Evolutionary conservation across 2,329 filamentous ascomycete species (phyloP), one percentile per base, ranked within the genome.

Genomic region (Simplicillium sp.): DNA sequence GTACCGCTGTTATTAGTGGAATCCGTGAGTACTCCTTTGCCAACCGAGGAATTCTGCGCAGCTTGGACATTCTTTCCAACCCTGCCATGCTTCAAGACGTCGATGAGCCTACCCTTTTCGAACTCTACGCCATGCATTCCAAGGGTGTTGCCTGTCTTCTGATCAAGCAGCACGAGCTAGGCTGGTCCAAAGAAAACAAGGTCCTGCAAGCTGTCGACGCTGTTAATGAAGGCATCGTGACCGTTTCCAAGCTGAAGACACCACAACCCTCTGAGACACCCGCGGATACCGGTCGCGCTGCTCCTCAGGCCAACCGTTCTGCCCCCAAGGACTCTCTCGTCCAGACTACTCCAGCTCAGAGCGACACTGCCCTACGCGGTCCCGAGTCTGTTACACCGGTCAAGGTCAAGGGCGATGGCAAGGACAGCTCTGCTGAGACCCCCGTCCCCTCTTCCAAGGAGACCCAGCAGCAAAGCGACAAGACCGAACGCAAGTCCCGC

Each of bases 81-180:
- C 80, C 84, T 29, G 76, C 82, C 41, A 75, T 78, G 46, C 65
- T 72, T 7, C 71, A 78, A 44, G 75, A 77, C 32, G 70, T 70
- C 17, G 80, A 83, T 16, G 84, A 92, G 48, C 77, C 78, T 13
- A 80, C 82, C 0, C 66, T 96, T 12, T 97, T 98, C 54, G 92
- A 98, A 66, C 73, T 98, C 9, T 98, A 98, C 58, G 84, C 87
- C 28, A 94, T 96, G 83, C 90, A 98, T 61, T 96, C 92, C 11
- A 94, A 88, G 65, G 92, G 92, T 46, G 88, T 97, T n/a, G 89
- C 89, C 14, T 90, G 86, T 53, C 60, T 97, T 40, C 81, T 80
- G 48, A 80, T 98, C 58, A 90, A 84, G 59, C 87, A 90, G 57
- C 78, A 82, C 39, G 90, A 97, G 61, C 71, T 98, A 37, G 92